Evolutionary conservation across 768 basidiomycete species (phyloP).

Genomic region (Suillus weaverae): DNA sequence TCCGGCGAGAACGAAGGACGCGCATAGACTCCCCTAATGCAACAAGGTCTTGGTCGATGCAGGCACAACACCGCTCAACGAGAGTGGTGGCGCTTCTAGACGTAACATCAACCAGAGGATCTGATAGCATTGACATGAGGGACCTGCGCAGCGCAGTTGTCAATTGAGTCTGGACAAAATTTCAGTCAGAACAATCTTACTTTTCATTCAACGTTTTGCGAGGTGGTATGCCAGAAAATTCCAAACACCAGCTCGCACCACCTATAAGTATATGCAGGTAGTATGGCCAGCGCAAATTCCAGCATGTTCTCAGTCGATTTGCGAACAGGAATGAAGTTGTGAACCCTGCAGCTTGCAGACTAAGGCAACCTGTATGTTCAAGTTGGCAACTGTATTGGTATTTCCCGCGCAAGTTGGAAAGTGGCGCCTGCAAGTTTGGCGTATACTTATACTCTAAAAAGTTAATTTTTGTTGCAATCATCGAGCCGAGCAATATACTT

Average conservation of each 20-base stretch:
- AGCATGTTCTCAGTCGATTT: neutral
- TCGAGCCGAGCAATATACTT: too few relatives aligned
- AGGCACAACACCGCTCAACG: constrained; percentile 4
- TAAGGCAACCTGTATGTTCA: too few relatives aligned
- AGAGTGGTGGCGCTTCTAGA: neutral
- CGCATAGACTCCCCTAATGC: constrained; percentile 14
- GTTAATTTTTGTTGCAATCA: too few relatives aligned
- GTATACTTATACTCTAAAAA: too few relatives aligned
- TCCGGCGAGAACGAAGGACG: constrained; percentile 18
- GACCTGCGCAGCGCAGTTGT: neutral
- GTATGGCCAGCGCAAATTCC: neutral
- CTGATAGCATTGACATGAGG: neutral
- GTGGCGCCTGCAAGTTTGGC: too few relatives aligned
- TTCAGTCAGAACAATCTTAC: neutral
- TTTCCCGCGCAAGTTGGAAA: neutral
- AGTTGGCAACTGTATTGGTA: neutral
- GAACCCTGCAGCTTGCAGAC: neutral
- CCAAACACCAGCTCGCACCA: neutral
- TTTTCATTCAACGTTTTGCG: neutral
- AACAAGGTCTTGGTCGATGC: constrained; percentile 22
- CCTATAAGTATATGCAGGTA: neutral
- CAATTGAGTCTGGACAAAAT: neutral
- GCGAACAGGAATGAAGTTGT: neutral
- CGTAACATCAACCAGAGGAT: neutral
- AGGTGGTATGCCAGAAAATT: neutral